Evolutionary conservation across 352 stramenopile species (phyloP).

Genomic region (Pythium folliculosum): DNA sequence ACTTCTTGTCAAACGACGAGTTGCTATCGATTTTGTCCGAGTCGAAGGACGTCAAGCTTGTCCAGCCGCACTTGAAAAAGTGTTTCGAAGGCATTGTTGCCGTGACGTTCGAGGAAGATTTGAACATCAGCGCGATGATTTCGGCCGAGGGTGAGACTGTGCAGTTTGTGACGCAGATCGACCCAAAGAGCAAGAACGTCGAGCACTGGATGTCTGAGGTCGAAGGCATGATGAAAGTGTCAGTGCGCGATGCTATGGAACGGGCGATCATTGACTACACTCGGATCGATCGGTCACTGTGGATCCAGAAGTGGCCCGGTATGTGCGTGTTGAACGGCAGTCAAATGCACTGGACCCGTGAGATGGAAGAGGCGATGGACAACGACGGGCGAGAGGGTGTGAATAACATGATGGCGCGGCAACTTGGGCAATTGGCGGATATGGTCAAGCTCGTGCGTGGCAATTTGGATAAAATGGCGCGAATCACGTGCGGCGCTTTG

Average conservation of each 20-base stretch:
- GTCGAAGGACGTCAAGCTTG: slow-evolving; percentile 91
- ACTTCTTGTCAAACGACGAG: slow-evolving; percentile 95
- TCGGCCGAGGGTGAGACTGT: slow-evolving; percentile 91
- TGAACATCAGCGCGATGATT: slow-evolving; percentile 92
- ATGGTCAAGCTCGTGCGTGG: slow-evolving; percentile 93
- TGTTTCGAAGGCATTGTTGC: slow-evolving; percentile 94
- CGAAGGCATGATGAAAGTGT: slow-evolving; percentile 93
- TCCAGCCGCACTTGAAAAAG: slow-evolving; percentile 94
- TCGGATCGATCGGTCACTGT: slow-evolving; percentile 77
- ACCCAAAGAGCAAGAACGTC: slow-evolving; percentile 92
- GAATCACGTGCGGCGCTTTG: slow-evolving; percentile 89
- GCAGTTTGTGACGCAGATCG: slow-evolving; percentile 74
- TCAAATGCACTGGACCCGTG: slow-evolving; percentile 94
- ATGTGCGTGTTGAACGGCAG: slow-evolving; percentile 92
- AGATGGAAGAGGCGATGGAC: slow-evolving; percentile 89
- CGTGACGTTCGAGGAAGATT: slow-evolving; percentile 85
- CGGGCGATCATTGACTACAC: slow-evolving; percentile 89
- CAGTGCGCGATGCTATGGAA: slow-evolving; percentile 88
- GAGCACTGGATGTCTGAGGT: slow-evolving; percentile 95
- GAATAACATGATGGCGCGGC: slow-evolving; percentile 71
- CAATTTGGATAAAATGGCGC: slow-evolving; percentile 84
- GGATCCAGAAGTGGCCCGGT: slow-evolving; percentile 93
- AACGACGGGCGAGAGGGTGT: slow-evolving; percentile 75
- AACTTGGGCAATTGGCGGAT: slow-evolving; percentile 90
- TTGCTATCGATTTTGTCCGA: slow-evolving; percentile 93